A percentile compares a stretch with the other conserved stretches of the same genome.
phyloP scores from a whole-genome alignment of 2,329 filamentous ascomycete species.

The Berkeleyomyces rouxiae region DNA sequence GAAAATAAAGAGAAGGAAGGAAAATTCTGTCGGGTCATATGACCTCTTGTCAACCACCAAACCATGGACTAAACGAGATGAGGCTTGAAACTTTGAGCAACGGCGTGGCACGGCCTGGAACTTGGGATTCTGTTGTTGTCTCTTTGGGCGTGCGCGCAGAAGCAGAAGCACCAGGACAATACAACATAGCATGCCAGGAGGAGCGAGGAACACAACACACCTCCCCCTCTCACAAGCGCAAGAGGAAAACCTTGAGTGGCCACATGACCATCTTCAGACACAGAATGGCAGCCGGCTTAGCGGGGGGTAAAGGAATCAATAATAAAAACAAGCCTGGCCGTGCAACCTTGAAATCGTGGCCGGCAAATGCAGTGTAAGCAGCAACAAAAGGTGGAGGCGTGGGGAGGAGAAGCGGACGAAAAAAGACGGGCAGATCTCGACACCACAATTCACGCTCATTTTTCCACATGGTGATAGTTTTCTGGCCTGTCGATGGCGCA shows the following conservation, averaged over 20 bases:
- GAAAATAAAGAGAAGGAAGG: background rate
- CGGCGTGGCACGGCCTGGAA: background rate
- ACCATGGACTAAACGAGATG: background rate
- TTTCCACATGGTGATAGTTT: background rate
- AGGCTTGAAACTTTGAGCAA: constrained; percentile 1
- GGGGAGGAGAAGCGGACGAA: background rate
- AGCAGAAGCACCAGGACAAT: background rate
- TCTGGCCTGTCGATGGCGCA: background rate
- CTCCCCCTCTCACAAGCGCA: too few relatives aligned
- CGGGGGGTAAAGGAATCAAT: background rate
- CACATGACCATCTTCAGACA: constrained; percentile 12
- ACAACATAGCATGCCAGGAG: background rate
- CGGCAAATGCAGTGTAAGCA: background rate
- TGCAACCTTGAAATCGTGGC: constrained; percentile 5
- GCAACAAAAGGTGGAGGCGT: background rate
- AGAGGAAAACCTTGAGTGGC: constrained; percentile 11
- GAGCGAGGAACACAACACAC: background rate
- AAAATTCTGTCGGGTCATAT: constrained; percentile 5
- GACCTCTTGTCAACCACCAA: constrained; percentile 1
- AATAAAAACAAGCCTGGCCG: background rate
- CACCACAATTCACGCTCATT: background rate
- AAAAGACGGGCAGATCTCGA: background rate
- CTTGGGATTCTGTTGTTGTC: background rate
- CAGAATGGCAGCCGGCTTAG: background rate
- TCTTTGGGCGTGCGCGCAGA: constrained; percentile 5